Conservation (phyloP, 164 flowering plant species). For the Liquidambar formosana region DNA sequence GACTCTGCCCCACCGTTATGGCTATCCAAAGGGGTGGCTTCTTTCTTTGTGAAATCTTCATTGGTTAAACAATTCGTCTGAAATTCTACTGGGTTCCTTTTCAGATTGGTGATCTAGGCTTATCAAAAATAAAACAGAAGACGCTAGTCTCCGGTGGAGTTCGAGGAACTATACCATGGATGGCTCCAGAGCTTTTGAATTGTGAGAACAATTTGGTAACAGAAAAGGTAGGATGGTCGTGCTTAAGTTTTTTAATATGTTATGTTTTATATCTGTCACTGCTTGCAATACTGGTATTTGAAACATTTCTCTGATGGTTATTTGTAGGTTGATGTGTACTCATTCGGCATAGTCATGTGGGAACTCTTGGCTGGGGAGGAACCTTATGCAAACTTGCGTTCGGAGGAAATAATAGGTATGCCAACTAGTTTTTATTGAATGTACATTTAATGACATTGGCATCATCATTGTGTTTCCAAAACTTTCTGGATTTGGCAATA, state of each 20-base stretch:
- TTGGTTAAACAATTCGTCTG: neutral
- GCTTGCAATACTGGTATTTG: neutral
- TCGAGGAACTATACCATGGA: conserved; percentile 55
- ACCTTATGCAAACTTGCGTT: conserved; percentile 45
- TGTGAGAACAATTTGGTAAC: conserved; percentile 30
- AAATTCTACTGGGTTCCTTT: neutral
- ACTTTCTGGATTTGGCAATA: too few species aligned
- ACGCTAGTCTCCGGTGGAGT: conserved; percentile 39
- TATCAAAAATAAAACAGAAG: conserved; percentile 38
- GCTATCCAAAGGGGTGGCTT: too few species aligned
- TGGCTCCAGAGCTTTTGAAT: conserved; percentile 47
- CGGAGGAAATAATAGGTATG: conserved; percentile 39
- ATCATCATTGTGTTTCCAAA: neutral
- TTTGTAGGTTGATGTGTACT: conserved; percentile 53
- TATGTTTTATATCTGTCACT: neutral
- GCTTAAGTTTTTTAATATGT: neutral
- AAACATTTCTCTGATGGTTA: neutral
- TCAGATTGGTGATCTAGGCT: conserved; percentile 52
- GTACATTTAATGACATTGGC: too few species aligned
- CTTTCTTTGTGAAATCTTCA: neutral
- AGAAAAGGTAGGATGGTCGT: conserved; percentile 38
- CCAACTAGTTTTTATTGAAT: too few species aligned
- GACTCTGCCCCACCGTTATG: too few species aligned
- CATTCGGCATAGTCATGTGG: conserved; percentile 65
- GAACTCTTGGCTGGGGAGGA: conserved; percentile 56